A percentile compares a stretch with the other conserved stretches of the same genome.
Evolutionary conservation across 164 flowering plant species (phyloP).

Genomic region (Warburgia ugandensis): DNA sequence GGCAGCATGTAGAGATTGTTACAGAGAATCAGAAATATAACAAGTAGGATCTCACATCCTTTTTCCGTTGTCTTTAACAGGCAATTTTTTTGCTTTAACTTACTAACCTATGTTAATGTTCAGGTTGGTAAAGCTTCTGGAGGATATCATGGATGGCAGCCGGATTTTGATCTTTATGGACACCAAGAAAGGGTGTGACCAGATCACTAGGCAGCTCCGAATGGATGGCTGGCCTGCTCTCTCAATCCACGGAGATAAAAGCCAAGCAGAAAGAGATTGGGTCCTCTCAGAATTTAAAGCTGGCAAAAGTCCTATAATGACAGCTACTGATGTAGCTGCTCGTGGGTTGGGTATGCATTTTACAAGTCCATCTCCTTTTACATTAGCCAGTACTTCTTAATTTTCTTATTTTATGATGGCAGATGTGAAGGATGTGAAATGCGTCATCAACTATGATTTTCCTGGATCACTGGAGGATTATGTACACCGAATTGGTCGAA

Average conservation of each 20-base stretch:
- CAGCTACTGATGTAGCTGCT: slow-evolving; percentile 99
- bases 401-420: slow-evolving; percentile 14
- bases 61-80: not conserved
- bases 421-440: slow-evolving; percentile 98
- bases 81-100: not conserved
- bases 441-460: slow-evolving; percentile 87
- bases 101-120: not conserved
- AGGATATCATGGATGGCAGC: slow-evolving; percentile 99
- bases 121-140: slow-evolving; percentile 85
- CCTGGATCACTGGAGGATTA: slow-evolving; percentile 97
- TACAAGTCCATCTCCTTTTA: not conserved
- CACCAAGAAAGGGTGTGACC: slow-evolving; percentile 99
- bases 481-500: slow-evolving; percentile 95
- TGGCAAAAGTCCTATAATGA: slow-evolving; percentile 98
- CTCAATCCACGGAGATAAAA: slow-evolving; percentile 97
- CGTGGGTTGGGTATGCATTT: slow-evolving; percentile 79
- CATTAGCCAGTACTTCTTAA: not conserved
- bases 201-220: slow-evolving; percentile 89
- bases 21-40: slow-evolving; percentile 93
- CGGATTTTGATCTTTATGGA: slow-evolving; percentile 94
- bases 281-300: slow-evolving; percentile 93
- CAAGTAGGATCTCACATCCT: slow-evolving; percentile 38
- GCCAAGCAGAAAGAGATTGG: slow-evolving; percentile 99
- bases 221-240: slow-evolving; percentile 99
- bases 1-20: slow-evolving; percentile 84